Percentiles rank a stretch among this genome's conserved stretches.
These are phyloP conservation scores for Geranomyces variabilis DNA, from an alignment of 192 early-diverging fungal species.

Conservation along the genomic window DNA sequence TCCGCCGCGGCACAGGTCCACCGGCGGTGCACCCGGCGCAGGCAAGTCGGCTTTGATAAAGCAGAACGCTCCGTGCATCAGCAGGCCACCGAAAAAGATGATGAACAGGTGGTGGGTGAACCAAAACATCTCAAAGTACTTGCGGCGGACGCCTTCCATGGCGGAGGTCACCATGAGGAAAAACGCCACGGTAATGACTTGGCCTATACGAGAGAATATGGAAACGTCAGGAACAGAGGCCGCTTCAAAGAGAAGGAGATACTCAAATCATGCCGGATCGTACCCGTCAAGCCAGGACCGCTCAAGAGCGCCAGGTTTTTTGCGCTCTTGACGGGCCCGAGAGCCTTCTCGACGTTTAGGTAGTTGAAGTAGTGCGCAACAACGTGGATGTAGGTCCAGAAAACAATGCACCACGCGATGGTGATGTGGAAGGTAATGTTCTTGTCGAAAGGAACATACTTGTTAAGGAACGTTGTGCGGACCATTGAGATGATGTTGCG, in stretches of 20 bases:
- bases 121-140: conserved; percentile 81
- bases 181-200: conserved; percentile 72
- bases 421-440: conserved; percentile 81
- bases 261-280: neutral
- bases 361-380: conserved; percentile 82
- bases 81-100: conserved; percentile 77
- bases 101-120: conserved; percentile 87
- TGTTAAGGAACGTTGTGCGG: conserved; percentile 71
- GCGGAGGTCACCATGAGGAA: conserved; percentile 80
- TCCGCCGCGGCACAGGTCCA: conserved; percentile 64
- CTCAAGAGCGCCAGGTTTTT: conserved; percentile 57
- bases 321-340: conserved; percentile 45
- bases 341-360: conserved; percentile 53
- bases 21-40: neutral
- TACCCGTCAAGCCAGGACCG: conserved; percentile 67
- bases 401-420: conserved; percentile 75
- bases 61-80: conserved; percentile 85
- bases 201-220: conserved; percentile 61
- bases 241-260: neutral
- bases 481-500: conserved; percentile 77
- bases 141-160: conserved; percentile 59
- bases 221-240: neutral
- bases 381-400: conserved; percentile 75
- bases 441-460: conserved; percentile 84
- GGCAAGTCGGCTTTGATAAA: conserved; percentile 65